Percentiles rank a stretch among this genome's conserved stretches.
phyloP scores from a whole-genome alignment of 768 basidiomycete genomes.

The Flagelloscypha sp. region DNA sequence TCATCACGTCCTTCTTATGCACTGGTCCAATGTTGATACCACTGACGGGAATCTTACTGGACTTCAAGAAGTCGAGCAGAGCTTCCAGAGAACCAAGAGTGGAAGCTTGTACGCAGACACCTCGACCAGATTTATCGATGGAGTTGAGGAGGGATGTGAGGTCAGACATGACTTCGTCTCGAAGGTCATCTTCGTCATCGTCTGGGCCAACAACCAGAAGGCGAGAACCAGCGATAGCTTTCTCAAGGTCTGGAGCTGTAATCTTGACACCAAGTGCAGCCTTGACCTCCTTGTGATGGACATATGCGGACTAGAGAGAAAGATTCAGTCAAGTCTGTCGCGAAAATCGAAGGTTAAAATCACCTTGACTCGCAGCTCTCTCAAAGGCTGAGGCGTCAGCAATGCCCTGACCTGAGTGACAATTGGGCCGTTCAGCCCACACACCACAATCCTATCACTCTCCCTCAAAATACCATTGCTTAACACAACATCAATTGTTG shows the following conservation, averaged over 20 bases:
- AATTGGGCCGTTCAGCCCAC: conserved; percentile 95
- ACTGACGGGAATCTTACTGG: conserved; percentile 94
- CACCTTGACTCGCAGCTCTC: conserved; percentile 94
- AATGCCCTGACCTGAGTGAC: conserved; percentile 91
- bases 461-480: conserved; percentile 91
- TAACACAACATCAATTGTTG: conserved; percentile 93
- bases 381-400: conserved; percentile 91
- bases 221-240: conserved; percentile 95
- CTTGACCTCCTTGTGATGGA: conserved; percentile 96
- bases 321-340: conserved; percentile 9
- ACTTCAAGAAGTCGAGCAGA: conserved; percentile 88
- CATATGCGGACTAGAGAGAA: conserved; percentile 71
- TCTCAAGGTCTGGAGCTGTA: conserved; percentile 89
- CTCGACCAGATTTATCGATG: conserved; percentile 91
- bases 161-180: conserved; percentile 95
- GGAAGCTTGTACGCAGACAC: conserved; percentile 95
- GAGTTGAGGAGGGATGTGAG: conserved; percentile 80
- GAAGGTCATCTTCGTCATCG: conserved; percentile 92
- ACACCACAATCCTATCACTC: conserved; percentile 90
- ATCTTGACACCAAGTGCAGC: conserved; percentile 96
- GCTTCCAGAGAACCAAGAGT: conserved; percentile 97
- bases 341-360: conserved; percentile 12
- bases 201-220: conserved; percentile 89
- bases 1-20: conserved; percentile 92
- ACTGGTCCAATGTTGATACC: conserved; percentile 98